phyloP scores from a whole-genome alignment of 1,284 basidiomycete species.

The Cutaneotrichosporon cyanovorans region DNA sequence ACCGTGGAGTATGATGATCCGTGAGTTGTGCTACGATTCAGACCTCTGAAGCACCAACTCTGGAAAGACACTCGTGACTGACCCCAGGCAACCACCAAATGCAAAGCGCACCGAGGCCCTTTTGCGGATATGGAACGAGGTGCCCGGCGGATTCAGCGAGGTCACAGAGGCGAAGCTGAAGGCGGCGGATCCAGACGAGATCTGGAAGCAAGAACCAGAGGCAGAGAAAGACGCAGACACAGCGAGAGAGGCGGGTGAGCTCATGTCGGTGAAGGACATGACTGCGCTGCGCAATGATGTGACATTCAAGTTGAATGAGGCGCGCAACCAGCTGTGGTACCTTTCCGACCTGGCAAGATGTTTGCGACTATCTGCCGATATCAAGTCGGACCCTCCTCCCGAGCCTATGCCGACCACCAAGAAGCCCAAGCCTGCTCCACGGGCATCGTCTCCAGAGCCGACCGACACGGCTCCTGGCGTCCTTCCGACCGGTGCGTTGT shows the following conservation, averaged over 20 bases:
- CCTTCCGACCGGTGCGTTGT: conserved; percentile 28
- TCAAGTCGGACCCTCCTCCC: conserved; percentile 27
- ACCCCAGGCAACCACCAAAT: conserved; percentile 12
- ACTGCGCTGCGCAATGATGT: conserved; percentile 30
- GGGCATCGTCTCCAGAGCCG: not conserved
- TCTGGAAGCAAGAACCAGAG: conserved; percentile 1
- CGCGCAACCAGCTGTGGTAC: conserved; percentile 42
- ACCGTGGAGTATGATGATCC: conserved; percentile 23
- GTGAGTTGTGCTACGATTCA: conserved; percentile 21
- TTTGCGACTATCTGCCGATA: conserved; percentile 21
- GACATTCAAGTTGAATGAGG: conserved; percentile 30
- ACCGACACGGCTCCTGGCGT: conserved; percentile 22
- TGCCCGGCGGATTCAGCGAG: conserved; percentile 35
- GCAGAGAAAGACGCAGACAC: conserved; percentile 6
- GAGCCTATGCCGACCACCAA: conserved; percentile 16
- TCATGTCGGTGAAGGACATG: conserved; percentile 36
- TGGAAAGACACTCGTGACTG: not conserved
- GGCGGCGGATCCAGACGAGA: conserved; percentile 5
- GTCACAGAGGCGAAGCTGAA: conserved; percentile 26
- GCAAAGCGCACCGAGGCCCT: conserved; percentile 32
- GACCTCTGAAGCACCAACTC: not conserved
- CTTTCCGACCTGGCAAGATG: conserved; percentile 38
- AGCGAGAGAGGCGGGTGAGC: conserved; percentile 13
- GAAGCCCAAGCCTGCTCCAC: conserved; percentile 5
- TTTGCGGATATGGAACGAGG: conserved; percentile 38